Base-by-base conservation (phyloP, 345 rosid genomes). In the Populus nigra region DNA sequence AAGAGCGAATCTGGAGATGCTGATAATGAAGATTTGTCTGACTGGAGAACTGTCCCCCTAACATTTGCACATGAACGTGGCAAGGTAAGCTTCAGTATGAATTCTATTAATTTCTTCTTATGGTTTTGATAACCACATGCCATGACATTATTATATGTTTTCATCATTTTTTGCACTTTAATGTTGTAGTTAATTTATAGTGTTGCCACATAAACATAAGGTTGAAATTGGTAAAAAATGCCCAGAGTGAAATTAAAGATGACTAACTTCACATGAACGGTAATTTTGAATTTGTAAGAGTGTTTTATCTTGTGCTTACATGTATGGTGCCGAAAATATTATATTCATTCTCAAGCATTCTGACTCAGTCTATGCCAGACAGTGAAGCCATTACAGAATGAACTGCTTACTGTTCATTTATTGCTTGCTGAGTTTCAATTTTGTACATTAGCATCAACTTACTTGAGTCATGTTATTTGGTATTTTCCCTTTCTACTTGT, bases 41-140 rank as follows among this genome's bases (percentile, higher is more conserved):
- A 93, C 84, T 96, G 99, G 98, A 88, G 76, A 80, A 71, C 86
- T 43, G 89, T 76, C 61, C 73, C 77, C 78, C 86, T 96, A 81
- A 83, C 83, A 80, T 95, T 96, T 82, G 87, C 86, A 39, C 89
- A 90, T 55, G 96, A 91, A 72, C 75, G 69, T 79, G 88, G 89
- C 86, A 92, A 92, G 93, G 98, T 93, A 82, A 74, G 81, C 53
- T 76, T 74, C 55, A 11, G 75, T 53, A 31, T 13, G 12, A 12
- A 45, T 4, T 76, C 2, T 35, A 15, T 68, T 55, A 45, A 20
- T 73, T 76, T n/a, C 35, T 66, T 47, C 29, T 29, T 73, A 36
- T 27, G 7, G 45, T 29, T 36, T 17, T 53, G 27, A 17, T 75
- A 72, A 12, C 63, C 62, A 31, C 29, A 66, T 45, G 57, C 3